Percentiles rank a stretch among this genome's conserved stretches.
Evolutionary conservation across 2,329 filamentous ascomycete species (phyloP).

Genomic region (Endocalyx cinctus): DNA sequence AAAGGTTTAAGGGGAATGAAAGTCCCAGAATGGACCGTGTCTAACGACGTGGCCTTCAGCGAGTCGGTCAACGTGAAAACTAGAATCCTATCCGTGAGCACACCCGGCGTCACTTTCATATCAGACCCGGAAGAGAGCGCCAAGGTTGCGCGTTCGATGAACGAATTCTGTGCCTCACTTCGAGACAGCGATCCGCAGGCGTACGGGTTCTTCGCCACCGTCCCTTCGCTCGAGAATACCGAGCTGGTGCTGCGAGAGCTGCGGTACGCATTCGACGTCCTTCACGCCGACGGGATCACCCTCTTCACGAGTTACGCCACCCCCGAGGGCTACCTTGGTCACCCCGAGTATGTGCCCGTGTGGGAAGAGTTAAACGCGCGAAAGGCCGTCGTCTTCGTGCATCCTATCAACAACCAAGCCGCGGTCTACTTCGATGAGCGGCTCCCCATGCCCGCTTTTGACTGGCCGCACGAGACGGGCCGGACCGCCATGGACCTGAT

Average conservation of each 20-base stretch:
- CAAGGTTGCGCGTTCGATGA: not conserved
- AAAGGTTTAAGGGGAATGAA: too few species aligned
- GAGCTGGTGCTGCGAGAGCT: not conserved
- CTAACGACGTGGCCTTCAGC: too few species aligned
- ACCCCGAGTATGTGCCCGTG: not conserved
- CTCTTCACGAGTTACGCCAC: not conserved
- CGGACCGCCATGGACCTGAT: conserved; percentile 1
- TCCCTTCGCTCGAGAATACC: not conserved
- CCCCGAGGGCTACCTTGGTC: not conserved
- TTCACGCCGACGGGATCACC: not conserved
- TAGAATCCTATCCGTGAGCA: not conserved
- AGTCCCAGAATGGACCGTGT: too few species aligned
- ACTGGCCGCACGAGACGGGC: conserved; percentile 1
- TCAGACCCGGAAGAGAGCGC: not conserved
- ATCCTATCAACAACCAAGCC: not conserved
- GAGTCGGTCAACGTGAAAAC: not conserved
- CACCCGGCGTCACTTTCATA: not conserved
- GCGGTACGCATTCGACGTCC: not conserved
- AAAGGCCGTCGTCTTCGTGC: not conserved
- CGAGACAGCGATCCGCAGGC: not conserved
- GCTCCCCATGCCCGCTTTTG: not conserved
- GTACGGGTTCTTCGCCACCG: not conserved
- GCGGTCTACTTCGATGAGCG: not conserved
- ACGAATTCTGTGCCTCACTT: not conserved
- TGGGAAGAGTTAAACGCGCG: not conserved